Conservation (phyloP, 2,329 filamentous ascomycete genomes). For the Diaporthe ampelina region DNA sequence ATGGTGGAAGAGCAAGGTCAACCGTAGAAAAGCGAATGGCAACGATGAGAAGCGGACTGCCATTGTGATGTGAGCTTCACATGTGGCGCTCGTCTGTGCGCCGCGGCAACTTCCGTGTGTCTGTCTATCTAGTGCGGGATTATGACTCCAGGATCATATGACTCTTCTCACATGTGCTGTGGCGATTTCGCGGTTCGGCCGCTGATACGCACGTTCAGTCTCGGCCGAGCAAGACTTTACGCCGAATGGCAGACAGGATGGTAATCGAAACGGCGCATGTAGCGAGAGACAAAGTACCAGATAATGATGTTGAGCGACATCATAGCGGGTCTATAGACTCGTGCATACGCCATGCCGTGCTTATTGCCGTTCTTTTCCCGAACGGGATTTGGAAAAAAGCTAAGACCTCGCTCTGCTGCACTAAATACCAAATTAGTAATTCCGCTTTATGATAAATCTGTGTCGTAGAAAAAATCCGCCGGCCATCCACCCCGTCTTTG, state of each 20-base stretch:
- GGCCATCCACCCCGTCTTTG: neutral
- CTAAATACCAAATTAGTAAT: conserved; percentile 16
- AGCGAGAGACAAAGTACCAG: neutral
- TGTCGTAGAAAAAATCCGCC: neutral
- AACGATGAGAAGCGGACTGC: neutral
- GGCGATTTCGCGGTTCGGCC: neutral
- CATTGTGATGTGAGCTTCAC: neutral
- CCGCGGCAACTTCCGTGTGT: too few species aligned
- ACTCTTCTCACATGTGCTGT: neutral
- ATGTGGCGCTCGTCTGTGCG: neutral
- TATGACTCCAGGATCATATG: neutral
- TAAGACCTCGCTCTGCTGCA: neutral
- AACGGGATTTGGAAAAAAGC: conserved; percentile 5
- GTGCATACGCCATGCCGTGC: neutral
- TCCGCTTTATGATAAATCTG: neutral
- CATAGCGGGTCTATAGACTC: conserved; percentile 19
- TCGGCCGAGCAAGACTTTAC: neutral
- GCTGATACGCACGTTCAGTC: neutral
- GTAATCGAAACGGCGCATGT: neutral
- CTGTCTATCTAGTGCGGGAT: neutral
- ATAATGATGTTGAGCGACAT: neutral
- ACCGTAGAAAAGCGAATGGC: neutral
- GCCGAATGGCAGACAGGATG: neutral
- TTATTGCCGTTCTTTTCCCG: conserved; percentile 30
- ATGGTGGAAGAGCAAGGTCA: too few species aligned